A percentile compares a stretch with the other conserved stretches of the same genome.
These are phyloP conservation scores for Sarcodon aspratus DNA, from an alignment of 768 basidiomycete species.

Conservation along the genomic window DNA sequence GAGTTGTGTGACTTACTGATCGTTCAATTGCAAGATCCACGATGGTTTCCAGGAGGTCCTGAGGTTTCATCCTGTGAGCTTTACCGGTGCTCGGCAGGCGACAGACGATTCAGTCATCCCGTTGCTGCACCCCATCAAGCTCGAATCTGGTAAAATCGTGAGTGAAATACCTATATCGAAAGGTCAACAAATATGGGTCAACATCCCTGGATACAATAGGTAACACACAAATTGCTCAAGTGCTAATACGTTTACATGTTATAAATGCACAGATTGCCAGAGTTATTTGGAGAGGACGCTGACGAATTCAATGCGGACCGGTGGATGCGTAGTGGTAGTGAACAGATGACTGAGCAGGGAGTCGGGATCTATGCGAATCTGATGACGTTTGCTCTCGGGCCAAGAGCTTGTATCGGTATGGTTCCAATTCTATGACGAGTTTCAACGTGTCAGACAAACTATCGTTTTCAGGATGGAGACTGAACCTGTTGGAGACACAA, in stretches of 20 bases:
- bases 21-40: too few relatives aligned
- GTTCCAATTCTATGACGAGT: neutral
- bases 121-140: constrained; percentile 17
- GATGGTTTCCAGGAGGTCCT: constrained; percentile 19
- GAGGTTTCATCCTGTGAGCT: constrained; percentile 20
- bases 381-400: neutral
- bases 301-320: constrained; percentile 17
- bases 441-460: neutral
- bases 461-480: neutral
- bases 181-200: constrained; percentile 13
- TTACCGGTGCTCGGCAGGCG: constrained; percentile 13
- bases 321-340: constrained; percentile 9
- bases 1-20: too few relatives aligned
- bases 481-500: constrained; percentile 34
- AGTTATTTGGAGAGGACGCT: constrained; percentile 20
- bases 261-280: neutral
- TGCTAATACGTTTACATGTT: too few relatives aligned
- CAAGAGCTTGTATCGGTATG: neutral
- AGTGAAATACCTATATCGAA: constrained; percentile 15
- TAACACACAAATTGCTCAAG: too few relatives aligned
- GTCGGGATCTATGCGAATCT: neutral
- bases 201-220: constrained; percentile 19
- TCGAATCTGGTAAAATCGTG: constrained; percentile 13
- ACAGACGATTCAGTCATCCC: constrained; percentile 21
- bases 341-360: constrained; percentile 7